phyloP scores from a whole-genome alignment of 192 early-diverging fungal species.

The Entophlyctis luteolus region DNA sequence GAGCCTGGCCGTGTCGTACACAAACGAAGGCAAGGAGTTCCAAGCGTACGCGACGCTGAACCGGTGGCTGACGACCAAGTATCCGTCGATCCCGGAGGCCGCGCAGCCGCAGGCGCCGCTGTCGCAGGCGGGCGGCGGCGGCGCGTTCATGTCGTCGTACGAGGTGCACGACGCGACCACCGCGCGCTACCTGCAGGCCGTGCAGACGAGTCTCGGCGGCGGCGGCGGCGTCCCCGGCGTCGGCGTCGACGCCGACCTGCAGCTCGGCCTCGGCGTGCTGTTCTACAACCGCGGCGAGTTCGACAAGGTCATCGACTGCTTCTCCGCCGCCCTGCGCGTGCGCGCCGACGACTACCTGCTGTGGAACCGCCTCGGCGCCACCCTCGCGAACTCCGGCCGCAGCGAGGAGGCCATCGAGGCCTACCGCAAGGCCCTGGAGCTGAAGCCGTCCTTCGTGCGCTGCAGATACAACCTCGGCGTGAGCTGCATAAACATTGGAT shows the following conservation, averaged over 20 bases:
- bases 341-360: constrained; percentile 83
- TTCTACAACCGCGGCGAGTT: constrained; percentile 92
- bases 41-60: constrained; percentile 82
- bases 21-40: constrained; percentile 77
- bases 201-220: constrained; percentile 22
- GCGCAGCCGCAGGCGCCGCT: constrained; percentile 3
- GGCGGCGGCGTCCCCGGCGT: constrained; percentile 46
- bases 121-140: constrained; percentile 4
- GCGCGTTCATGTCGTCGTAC: constrained; percentile 24
- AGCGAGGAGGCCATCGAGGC: constrained; percentile 74
- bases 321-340: constrained; percentile 77
- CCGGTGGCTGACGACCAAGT: constrained; percentile 78
- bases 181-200: constrained; percentile 73
- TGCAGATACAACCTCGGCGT: constrained; percentile 92
- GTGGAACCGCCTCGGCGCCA: constrained; percentile 93
- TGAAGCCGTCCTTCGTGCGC: constrained; percentile 88
- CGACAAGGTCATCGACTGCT: constrained; percentile 92
- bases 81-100: constrained; percentile 54
- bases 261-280: constrained; percentile 84
- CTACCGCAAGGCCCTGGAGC: constrained; percentile 84
- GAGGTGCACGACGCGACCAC: constrained; percentile 67
- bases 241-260: constrained; percentile 80
- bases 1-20: constrained; percentile 77
- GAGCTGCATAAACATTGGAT: constrained; percentile 79
- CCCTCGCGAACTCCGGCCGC: constrained; percentile 71